Percentiles rank a stretch among this genome's conserved stretches.
phyloP scores from a whole-genome alignment of 2,329 filamentous ascomycete genomes.

The Aspergillus quadricinctus region DNA sequence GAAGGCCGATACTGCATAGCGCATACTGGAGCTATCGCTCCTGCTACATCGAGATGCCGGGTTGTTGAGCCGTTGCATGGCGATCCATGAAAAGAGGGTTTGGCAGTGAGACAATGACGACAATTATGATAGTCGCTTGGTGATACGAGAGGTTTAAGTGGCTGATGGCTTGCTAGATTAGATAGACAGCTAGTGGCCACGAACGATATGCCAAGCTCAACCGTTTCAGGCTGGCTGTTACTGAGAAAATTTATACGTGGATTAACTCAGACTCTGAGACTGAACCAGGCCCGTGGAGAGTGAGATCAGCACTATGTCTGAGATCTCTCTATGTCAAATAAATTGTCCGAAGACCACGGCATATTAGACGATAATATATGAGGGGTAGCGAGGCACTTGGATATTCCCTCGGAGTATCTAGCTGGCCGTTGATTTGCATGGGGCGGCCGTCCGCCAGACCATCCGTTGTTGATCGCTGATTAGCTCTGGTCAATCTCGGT shows the following conservation, averaged over 20 bases:
- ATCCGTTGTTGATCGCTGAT: background rate
- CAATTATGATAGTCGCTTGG: background rate
- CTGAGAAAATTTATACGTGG: background rate
- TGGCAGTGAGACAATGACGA: background rate
- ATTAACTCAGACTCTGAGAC: background rate
- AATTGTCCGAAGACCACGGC: background rate
- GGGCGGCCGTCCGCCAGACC: too few species aligned
- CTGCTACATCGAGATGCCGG: background rate
- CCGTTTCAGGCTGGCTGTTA: background rate
- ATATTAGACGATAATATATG: background rate
- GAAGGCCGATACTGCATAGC: too few species aligned
- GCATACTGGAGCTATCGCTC: background rate
- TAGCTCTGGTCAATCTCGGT: background rate
- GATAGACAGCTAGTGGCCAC: background rate
- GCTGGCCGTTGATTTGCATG: background rate
- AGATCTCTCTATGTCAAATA: background rate
- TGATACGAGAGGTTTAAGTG: too few species aligned
- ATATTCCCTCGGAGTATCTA: background rate
- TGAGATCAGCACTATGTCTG: background rate
- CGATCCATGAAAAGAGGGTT: background rate
- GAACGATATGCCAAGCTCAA: background rate
- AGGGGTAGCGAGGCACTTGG: background rate
- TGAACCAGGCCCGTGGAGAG: background rate
- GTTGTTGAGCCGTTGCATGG: background rate
- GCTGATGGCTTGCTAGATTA: too few species aligned